Percentiles rank a stretch among this genome's conserved stretches.
phyloP scores from a whole-genome alignment of 208 protist species.

The Trypanosoma congolense region DNA sequence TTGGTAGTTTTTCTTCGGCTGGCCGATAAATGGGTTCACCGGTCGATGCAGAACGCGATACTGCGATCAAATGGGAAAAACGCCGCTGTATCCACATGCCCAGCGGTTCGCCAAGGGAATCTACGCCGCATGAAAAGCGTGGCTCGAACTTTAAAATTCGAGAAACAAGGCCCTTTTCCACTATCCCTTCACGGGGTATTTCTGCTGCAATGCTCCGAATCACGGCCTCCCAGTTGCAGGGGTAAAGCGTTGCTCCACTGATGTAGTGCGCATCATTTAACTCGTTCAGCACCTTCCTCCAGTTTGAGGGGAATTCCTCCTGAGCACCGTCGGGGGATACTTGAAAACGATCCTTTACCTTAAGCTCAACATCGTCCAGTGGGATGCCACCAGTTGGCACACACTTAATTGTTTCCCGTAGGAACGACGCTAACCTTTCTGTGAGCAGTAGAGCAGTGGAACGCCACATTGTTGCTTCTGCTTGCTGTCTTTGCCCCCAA shows the following conservation, averaged over 20 bases:
- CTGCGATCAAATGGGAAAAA: slow-evolving; percentile 32
- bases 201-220: slow-evolving; percentile 24
- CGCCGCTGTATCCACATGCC: slow-evolving; percentile 30
- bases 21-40: slow-evolving; percentile 33
- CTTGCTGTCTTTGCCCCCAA: not conserved
- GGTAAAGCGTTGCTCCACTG: slow-evolving; percentile 16
- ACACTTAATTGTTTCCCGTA: slow-evolving; percentile 16
- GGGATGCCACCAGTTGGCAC: slow-evolving; percentile 19
- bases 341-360: slow-evolving; percentile 16
- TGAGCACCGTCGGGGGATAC: not conserved
- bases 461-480: slow-evolving; percentile 6
- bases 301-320: slow-evolving; percentile 1
- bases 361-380: slow-evolving; percentile 16
- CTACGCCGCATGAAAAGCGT: slow-evolving; percentile 10
- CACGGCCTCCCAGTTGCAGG: slow-evolving; percentile 42
- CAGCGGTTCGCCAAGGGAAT: slow-evolving; percentile 25
- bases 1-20: slow-evolving; percentile 2
- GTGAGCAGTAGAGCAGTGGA: slow-evolving; percentile 1
- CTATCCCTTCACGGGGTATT: slow-evolving; percentile 63
- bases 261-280: slow-evolving; percentile 20
- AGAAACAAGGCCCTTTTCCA: slow-evolving; percentile 36
- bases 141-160: slow-evolving; percentile 21
- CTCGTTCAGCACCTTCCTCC: slow-evolving; percentile 9
- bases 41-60: slow-evolving; percentile 63
- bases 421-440: slow-evolving; percentile 1